These are phyloP conservation scores for Saccharomycopsis schoenii DNA, from an alignment of 805 yeast genomes.

Conservation along the genomic window DNA sequence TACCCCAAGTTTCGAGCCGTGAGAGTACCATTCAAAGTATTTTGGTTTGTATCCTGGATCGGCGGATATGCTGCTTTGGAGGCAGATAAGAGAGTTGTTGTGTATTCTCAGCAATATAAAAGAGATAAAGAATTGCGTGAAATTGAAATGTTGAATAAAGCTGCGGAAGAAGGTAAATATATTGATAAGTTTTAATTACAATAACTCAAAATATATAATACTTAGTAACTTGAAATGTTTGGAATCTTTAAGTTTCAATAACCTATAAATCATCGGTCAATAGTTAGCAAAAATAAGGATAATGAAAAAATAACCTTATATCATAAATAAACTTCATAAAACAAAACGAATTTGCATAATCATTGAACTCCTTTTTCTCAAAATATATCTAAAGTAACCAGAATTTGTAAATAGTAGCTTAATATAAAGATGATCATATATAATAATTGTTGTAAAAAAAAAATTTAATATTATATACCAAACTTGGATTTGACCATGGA, in stretches of 20 bases:
- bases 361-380: not conserved
- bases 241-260: too few species aligned
- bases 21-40: slow-evolving; percentile 31
- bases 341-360: not conserved
- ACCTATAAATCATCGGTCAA: not conserved
- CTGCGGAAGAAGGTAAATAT: slow-evolving; percentile 35
- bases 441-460: not conserved
- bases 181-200: not conserved
- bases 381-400: not conserved
- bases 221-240: too few species aligned
- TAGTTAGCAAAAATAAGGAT: not conserved
- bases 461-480: slow-evolving; percentile 4
- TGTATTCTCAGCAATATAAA: slow-evolving; percentile 28
- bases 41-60: slow-evolving; percentile 34
- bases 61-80: slow-evolving; percentile 32
- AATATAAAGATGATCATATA: not conserved
- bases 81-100: slow-evolving; percentile 32
- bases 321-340: too few species aligned
- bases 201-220: too few species aligned
- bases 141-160: slow-evolving; percentile 30
- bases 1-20: slow-evolving; percentile 30
- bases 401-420: not conserved
- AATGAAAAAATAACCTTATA: not conserved
- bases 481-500: slow-evolving; percentile 44
- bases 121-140: slow-evolving; percentile 28